Evolutionary conservation across 768 basidiomycete genomes (phyloP), one percentile per base, ranked within the genome.

Genomic region (Chalciporus piperatus): DNA sequence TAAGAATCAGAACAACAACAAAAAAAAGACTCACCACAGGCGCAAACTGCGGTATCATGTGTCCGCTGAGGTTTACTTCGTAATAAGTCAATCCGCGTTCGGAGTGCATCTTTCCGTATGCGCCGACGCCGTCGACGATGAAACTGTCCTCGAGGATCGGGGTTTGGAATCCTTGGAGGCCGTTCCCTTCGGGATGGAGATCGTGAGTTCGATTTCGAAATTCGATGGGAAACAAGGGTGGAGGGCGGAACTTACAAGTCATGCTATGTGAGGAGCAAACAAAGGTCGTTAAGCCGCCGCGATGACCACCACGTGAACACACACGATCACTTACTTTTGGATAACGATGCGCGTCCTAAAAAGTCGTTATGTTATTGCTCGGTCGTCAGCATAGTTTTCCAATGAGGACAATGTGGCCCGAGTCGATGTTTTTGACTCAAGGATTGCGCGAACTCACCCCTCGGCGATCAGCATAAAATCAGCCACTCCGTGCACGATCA

Each of bases 391-490:
- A 33, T 33, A 33, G 6, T 13, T 33, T 11, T 10, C 33, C 1
- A 30, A 30, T 30, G 7, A 7, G 6, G 6, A 8, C 28, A 7
- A 11, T 30, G 8, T n/a, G n/a, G n/a, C 2, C 11, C 28, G 8
- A 30, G 22, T 22, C 28, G 28, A 8, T 11, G 8, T 11, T 11
- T 11, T 1, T 11, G 23, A 9, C 30, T 20, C 6, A n/a, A n/a
- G n/a, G 46, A 16, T 2, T 1, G 22, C 3, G 14, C 23, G 14
- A 41, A 65, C 79, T 51, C 55, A 85, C 84, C 88, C 89, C 55
- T 88, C 83, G 10, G 87, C 80, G 45, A 90, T 87, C 30, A 87
- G 71, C 50, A 86, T 75, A 59, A 81, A 90, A 66, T 91, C 88
- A 0, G 80, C 84, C 45, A 88, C 71, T 0, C 88, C 88, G 46